Evolutionary conservation across 1,139 yeast genomes (phyloP), one percentile per base, ranked within the genome.

Genomic region (Protomyces lactucae-debilis): DNA sequence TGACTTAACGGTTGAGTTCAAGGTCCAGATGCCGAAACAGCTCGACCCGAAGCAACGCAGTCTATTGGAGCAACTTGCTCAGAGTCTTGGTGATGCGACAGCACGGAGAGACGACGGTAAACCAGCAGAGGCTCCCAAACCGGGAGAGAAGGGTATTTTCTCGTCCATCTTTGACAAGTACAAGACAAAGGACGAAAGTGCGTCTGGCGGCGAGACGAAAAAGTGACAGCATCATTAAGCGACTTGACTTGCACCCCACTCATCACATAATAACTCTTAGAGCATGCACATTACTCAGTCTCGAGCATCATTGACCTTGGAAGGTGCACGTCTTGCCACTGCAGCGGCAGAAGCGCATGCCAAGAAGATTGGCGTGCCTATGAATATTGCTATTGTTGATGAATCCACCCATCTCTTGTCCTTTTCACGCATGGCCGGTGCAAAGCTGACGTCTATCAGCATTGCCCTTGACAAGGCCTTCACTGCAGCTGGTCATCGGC

Each of bases 61-160:
- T n/a, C 79, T 93, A 66, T 80, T 95, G 71, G 99, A 95, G 74
- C 97, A 97, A 0, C 80, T 93, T 68, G 99, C 99, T 0, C 97
- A 90, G 73, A 87, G 96, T 2, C 82, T 87, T 64, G 85, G 88
- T 67, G 99, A 93, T 74, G 79, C 79, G 56, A 82, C 81, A 37
- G 98, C 99, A 2, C 87, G 83, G 21, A 53, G 64, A 53, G 61
- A 66, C 9, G 52, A 21, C 18, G 37, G 39, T 5, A 37, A 37
- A 9, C 52, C 63, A 5, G 28, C 53, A 3, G 25, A 53, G n/a
- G 46, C 37, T 23, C 14, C 37, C 16, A 16, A 43, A 28, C 18
- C 37, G 4, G 43, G 18, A 6, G 56, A 32, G 18, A 37, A 57
- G 16, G 57, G 63, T 12, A 25, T 59, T 9, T 59, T 59, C 28